A percentile compares a stretch with the other conserved stretches of the same genome.
Conservation (phyloP, 495 filamentous ascomycete genomes). For the Sordaria brevicollis region DNA sequence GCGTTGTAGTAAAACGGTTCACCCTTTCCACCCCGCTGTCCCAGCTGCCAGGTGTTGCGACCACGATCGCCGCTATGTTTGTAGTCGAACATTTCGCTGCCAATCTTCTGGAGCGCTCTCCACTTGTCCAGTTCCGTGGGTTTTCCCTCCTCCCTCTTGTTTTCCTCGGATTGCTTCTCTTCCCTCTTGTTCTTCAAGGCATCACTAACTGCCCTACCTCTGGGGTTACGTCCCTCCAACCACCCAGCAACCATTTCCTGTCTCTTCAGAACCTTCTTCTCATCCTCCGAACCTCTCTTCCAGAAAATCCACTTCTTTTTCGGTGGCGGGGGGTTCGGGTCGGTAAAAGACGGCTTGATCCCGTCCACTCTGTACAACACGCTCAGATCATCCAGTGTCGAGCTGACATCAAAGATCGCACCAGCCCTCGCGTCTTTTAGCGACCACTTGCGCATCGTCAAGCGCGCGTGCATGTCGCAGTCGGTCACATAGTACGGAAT, state of each 20-base stretch:
- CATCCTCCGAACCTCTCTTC: slow-evolving; percentile 5
- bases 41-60: slow-evolving; percentile 50
- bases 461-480: slow-evolving; percentile 48
- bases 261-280: not conserved
- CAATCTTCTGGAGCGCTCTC: not conserved
- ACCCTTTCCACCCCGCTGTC: slow-evolving; percentile 45
- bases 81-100: slow-evolving; percentile 26
- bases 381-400: slow-evolving; percentile 32
- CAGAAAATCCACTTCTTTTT: not conserved
- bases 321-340: slow-evolving; percentile 28
- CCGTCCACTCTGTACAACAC: slow-evolving; percentile 36
- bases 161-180: not conserved
- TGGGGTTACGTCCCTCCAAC: not conserved
- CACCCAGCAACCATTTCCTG: not conserved
- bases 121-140: not conserved
- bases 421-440: slow-evolving; percentile 36
- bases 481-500: slow-evolving; percentile 53
- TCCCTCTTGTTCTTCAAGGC: not conserved
- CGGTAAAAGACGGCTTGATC: slow-evolving; percentile 22
- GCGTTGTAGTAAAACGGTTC: slow-evolving; percentile 50
- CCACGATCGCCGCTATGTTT: slow-evolving; percentile 28
- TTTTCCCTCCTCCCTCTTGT: not conserved
- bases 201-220: not conserved
- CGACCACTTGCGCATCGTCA: slow-evolving; percentile 42
- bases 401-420: slow-evolving; percentile 43